phyloP scores from a whole-genome alignment of 179 eudicot genomes.

The Gypsophila paniculata region DNA sequence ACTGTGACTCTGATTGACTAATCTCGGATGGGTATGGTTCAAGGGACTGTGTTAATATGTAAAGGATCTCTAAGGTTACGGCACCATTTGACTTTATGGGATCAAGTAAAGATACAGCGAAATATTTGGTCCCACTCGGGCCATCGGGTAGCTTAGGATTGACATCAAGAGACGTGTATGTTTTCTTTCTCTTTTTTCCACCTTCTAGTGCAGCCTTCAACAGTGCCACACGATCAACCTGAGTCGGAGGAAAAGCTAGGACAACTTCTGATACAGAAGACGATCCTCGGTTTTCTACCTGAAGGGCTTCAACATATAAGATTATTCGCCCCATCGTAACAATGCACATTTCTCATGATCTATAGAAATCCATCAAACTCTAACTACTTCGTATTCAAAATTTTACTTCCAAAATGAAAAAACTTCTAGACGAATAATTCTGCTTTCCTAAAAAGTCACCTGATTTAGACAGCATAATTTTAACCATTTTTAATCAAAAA shows the following conservation, averaged over 20 bases:
- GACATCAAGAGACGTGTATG: conserved; percentile 64
- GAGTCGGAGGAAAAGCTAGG: conserved; percentile 73
- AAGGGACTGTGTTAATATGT: conserved; percentile 74
- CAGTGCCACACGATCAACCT: conserved; percentile 58
- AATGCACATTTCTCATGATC: not conserved
- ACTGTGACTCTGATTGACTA: conserved; percentile 80
- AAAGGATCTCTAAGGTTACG: conserved; percentile 63
- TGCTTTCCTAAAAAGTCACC: not conserved
- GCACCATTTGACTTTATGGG: conserved; percentile 55
- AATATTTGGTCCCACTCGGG: conserved; percentile 73
- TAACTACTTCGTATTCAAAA: not conserved
- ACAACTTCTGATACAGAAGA: conserved; percentile 65
- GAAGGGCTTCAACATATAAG: conserved; percentile 19
- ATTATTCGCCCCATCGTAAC: not conserved
- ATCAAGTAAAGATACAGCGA: conserved; percentile 46
- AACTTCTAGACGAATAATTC: no score
- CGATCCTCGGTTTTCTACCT: conserved; percentile 66
- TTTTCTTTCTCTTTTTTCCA: conserved; percentile 79
- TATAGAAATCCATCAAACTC: not conserved
- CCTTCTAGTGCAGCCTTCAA: conserved; percentile 53
- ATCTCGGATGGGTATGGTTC: conserved; percentile 93
- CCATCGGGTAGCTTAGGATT: conserved; percentile 65
- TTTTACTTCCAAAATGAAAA: not conserved
- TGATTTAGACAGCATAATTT: no score
- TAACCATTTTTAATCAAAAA: no score